Base-by-base conservation (phyloP, 2,329 filamentous ascomycete genomes). In the Colletotrichum endophyticum region DNA sequence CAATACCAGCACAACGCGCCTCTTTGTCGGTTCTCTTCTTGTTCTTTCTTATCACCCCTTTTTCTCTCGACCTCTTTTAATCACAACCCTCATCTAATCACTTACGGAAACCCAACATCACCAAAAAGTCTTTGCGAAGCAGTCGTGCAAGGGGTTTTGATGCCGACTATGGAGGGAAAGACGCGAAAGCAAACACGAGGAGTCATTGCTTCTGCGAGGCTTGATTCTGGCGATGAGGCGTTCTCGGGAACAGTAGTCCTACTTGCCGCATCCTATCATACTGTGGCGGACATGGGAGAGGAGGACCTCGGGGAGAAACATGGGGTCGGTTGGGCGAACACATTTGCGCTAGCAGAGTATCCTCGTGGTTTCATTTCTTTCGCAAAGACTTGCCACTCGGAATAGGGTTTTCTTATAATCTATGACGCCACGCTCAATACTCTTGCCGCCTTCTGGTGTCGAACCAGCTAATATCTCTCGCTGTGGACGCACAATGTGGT, bases 1-100 rank as follows among this genome's bases (percentile, higher is more conserved):
- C 87, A 89, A 88, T 89, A 90, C 88, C 88, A 90, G 88, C 89
- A 88, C 87, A 86, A 86, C 84, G 88, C 88, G 86, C 86, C 85
- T 87, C 85, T 84, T 87, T 88, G 86, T 80, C 69, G 53, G 64
- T 77, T 77, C 71, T 69, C 56, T 77, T 78, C 73, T 72, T 73
- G 77, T 77, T 61, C 39, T 76, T 75, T 79, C 69, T 77, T 79
- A 71, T 70, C 61, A 72, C 71, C 74, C 72, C 66, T 71, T 63
- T 77, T 78, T 78, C 57, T 72, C 62, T 74, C 32, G 70, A 71
- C 78, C 72, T 78, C 77, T 77, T 77, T 75, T 77, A 77, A 79
- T 78, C 72, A 78, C 70, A 27, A 11, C 63, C 68, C 70, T 74
- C 75, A 76, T 69, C 66, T 75, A 72, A 75, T 72, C 79, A 81